These are phyloP conservation scores for Cynanchum wilfordii DNA, from an alignment of 257 asterid species.

Conservation along the genomic window DNA sequence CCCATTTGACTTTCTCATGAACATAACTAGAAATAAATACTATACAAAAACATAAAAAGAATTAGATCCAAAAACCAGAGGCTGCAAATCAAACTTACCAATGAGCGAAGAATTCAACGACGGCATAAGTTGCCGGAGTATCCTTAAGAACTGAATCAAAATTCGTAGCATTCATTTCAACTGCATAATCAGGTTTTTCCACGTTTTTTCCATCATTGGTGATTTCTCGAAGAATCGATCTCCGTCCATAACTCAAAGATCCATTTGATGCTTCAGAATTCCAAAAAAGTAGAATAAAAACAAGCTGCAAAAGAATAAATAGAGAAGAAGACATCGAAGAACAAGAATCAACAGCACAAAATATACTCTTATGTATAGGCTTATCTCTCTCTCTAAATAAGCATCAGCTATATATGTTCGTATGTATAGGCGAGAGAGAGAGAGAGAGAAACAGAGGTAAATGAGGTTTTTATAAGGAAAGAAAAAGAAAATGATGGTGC, in stretches of 20 bases:
- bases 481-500: not conserved
- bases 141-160: constrained; percentile 65
- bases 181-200: constrained; percentile 45
- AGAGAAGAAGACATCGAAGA: constrained; percentile 23
- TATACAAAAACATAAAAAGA: not conserved
- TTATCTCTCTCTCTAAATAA: not conserved
- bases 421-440: not conserved
- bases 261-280: constrained; percentile 29
- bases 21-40: not conserved
- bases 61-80: not conserved
- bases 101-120: constrained; percentile 85
- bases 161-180: constrained; percentile 67
- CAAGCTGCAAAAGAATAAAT: not conserved
- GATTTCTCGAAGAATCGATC: constrained; percentile 60
- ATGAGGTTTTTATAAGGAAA: not conserved
- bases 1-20: not conserved
- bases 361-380: not conserved
- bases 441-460: not conserved
- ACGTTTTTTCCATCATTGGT: constrained; percentile 13
- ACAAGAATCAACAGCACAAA: constrained; percentile 2
- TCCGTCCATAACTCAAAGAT: constrained; percentile 33
- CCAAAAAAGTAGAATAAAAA: constrained; percentile 25
- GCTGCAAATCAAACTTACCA: constrained; percentile 44
- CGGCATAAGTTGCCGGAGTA: constrained; percentile 61
- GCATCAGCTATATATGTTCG: not conserved